A percentile compares a stretch with the other conserved stretches of the same genome.
Evolutionary conservation across 1,284 basidiomycete species (phyloP).

Genomic region (Cutaneotrichosporon spelunceum): DNA sequence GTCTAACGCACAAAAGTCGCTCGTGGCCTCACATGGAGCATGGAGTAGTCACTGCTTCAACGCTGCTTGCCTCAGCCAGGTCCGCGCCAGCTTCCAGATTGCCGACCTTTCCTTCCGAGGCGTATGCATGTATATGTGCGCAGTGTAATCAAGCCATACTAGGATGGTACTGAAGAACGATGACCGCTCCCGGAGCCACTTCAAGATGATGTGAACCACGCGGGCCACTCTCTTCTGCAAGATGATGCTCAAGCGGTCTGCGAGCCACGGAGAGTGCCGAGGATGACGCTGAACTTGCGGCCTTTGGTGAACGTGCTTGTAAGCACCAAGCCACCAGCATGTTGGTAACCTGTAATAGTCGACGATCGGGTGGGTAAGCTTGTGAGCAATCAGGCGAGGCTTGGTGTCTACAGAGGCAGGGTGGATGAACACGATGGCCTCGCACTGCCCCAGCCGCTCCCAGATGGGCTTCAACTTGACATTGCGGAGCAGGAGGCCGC

Average conservation of each 20-base stretch:
- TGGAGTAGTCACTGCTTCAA: too few relatives aligned
- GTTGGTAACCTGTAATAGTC: slow-evolving; percentile 15
- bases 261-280: slow-evolving; percentile 13
- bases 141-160: too few relatives aligned
- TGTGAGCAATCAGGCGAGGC: slow-evolving; percentile 2
- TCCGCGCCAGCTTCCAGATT: too few relatives aligned
- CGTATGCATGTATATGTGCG: too few relatives aligned
- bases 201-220: too few relatives aligned
- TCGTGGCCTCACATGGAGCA: too few relatives aligned
- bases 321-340: slow-evolving; percentile 5
- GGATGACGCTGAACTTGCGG: slow-evolving; percentile 11
- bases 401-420: slow-evolving; percentile 4
- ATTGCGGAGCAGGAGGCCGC: slow-evolving; percentile 10
- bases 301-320: slow-evolving; percentile 2
- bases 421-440: slow-evolving; percentile 12
- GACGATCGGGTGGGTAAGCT: slow-evolving; percentile 13
- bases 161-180: too few relatives aligned
- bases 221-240: too few relatives aligned
- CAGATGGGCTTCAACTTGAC: slow-evolving; percentile 11
- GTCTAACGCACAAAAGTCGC: too few relatives aligned
- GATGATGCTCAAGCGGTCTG: slow-evolving; percentile 12
- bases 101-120: too few relatives aligned
- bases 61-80: too few relatives aligned
- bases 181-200: too few relatives aligned
- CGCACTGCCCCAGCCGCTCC: slow-evolving; percentile 10